These are phyloP conservation scores for Wickerhamomyces chambardii DNA, from an alignment of 805 yeast species.

Conservation along the genomic window DNA sequence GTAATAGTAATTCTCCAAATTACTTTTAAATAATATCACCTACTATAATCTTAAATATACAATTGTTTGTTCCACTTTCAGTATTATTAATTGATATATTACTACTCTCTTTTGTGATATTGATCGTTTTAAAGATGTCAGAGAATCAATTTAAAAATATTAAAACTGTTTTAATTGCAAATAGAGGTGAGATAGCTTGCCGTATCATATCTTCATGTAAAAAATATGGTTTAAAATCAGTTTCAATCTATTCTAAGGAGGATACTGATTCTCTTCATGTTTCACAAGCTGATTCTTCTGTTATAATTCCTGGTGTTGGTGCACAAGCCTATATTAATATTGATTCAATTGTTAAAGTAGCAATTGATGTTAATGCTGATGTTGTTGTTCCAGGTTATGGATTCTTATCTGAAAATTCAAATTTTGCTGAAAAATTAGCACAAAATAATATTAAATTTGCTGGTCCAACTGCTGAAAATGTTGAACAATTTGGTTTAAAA, in stretches of 20 bases:
- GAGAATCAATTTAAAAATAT: background rate
- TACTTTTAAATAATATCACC: too few species aligned
- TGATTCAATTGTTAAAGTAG: slow-evolving; percentile 17
- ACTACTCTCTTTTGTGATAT: too few species aligned
- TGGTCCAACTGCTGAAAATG: slow-evolving; percentile 17
- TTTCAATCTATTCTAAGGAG: slow-evolving; percentile 17
- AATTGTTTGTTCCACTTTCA: too few species aligned
- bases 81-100: too few species aligned
- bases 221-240: slow-evolving; percentile 8
- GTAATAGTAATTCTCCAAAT: too few species aligned
- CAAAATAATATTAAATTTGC: slow-evolving; percentile 14
- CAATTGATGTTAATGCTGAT: slow-evolving; percentile 21
- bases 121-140: too few species aligned
- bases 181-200: slow-evolving; percentile 1
- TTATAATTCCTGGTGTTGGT: slow-evolving; percentile 17
- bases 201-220: too few species aligned
- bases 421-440: slow-evolving; percentile 11
- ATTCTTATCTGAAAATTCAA: slow-evolving; percentile 8
- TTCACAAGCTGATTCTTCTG: slow-evolving; percentile 15
- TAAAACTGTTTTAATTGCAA: slow-evolving; percentile 1
- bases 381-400: slow-evolving; percentile 33
- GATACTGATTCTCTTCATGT: slow-evolving; percentile 21
- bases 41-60: too few species aligned
- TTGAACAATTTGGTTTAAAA: slow-evolving; percentile 19
- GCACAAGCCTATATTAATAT: slow-evolving; percentile 17